Percentiles rank a stretch among this genome's conserved stretches.
Evolutionary conservation across 352 stramenopile species (phyloP).

Genomic region (Phytophthora melonis): DNA sequence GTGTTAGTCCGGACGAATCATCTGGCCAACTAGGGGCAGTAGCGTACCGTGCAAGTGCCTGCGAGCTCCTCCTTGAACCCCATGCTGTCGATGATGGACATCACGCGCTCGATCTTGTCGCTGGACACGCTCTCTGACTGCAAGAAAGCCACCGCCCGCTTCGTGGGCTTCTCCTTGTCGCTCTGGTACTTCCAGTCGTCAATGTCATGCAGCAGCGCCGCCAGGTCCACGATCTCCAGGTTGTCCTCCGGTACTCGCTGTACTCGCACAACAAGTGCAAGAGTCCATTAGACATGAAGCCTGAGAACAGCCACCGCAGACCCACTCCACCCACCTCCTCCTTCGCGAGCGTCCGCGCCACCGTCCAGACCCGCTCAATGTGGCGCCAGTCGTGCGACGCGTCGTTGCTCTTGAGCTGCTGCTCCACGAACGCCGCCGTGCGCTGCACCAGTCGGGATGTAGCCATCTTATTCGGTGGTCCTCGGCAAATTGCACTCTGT

Average conservation of each 20-base stretch:
- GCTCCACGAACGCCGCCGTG: conserved; percentile 78
- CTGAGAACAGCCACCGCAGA: conserved; percentile 6
- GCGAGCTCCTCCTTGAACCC: conserved; percentile 88
- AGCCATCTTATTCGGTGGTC: conserved; percentile 36
- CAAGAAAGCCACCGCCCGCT: conserved; percentile 70
- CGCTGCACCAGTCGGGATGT: conserved; percentile 68
- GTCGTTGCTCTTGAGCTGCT: conserved; percentile 79
- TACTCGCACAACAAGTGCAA: neutral
- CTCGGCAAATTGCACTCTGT: conserved; percentile 25
- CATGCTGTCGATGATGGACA: conserved; percentile 86
- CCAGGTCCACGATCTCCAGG: conserved; percentile 85
- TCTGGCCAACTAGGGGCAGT: no score
- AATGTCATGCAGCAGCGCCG: conserved; percentile 90
- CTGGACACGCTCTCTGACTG: conserved; percentile 54
- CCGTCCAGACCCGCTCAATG: conserved; percentile 89
- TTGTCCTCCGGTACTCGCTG: conserved; percentile 64
- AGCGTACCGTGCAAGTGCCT: conserved; percentile 28
- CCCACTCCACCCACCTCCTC: conserved; percentile 61
- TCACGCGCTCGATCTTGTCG: conserved; percentile 72
- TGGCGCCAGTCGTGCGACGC: conserved; percentile 90
- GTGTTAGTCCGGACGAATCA: no score
- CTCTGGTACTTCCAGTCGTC: conserved; percentile 92
- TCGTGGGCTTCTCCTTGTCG: conserved; percentile 53
- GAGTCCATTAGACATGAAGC: neutral
- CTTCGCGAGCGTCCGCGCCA: conserved; percentile 72